Evolutionary conservation across 2,329 filamentous ascomycete species (phyloP), one percentile per base, ranked within the genome.

Genomic region (Apiospora kogelbergensis): DNA sequence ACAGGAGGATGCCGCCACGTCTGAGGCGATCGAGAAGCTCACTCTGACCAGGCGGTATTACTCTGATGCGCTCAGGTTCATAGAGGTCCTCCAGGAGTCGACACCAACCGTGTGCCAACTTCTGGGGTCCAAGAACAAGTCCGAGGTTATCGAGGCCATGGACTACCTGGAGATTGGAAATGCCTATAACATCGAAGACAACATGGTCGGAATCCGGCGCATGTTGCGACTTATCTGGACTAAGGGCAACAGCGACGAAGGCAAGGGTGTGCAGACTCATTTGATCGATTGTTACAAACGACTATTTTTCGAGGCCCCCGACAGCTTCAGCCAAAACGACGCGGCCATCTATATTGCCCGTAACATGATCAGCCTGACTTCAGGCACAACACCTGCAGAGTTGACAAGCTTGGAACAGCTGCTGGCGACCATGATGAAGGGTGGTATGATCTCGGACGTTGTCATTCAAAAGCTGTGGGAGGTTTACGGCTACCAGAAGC

Each of bases 191-290:
- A 91, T 99, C 69, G 93, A 98, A 79, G 93, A 96, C 73, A 94
- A 97, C 77, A 95, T 97, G 79, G 83, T 91, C 46, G 96, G 97
- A 69, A 98, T 99, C 76, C 89, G 95, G 70, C 91, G 94, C 69
- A 99, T 99, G 96, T 86, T 99, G 72, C 91, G 95, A 67, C 86
- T 99, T 24, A 99, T 99, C 79, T 99, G 96, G 96, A 99, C 96
- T 72, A 99, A 99, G 82, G 95, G 96, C 74, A 99, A 98, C 81
- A 98, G 94, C 75, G 96, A 99, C 76, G 97, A 99, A 84, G 96
- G 97, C 75, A 99, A 98, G 82, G 96, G 96, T 68, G 95, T 99
- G 2, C 97, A 99, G 78, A 93, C 93, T 2, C 96, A 99, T 80
- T 86, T 99, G 40, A 97, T 99, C 73, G 96, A 99, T 74, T 97